phyloP scores from a whole-genome alignment of 140 eudicot genomes.

The Stevia rebaudiana region DNA sequence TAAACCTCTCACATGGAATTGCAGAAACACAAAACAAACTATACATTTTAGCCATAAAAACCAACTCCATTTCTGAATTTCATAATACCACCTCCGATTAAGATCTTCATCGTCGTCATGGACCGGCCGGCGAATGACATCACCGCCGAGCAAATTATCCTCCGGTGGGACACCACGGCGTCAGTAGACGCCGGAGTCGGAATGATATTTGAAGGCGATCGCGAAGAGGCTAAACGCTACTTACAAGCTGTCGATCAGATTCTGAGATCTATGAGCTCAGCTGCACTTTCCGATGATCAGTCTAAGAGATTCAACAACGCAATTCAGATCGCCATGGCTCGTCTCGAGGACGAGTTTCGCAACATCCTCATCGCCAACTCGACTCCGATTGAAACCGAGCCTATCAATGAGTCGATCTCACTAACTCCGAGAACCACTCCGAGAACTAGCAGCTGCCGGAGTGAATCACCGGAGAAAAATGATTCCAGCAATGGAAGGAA shows the following conservation, averaged over 20 bases:
- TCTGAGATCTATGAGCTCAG: neutral
- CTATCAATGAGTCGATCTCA: neutral
- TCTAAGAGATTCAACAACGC: neutral
- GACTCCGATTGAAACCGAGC: neutral
- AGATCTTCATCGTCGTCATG: neutral
- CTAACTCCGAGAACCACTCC: conserved; percentile 15
- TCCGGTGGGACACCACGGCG: conserved; percentile 7
- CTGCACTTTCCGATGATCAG: neutral
- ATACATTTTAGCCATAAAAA: conserved; percentile 1
- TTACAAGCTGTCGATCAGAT: neutral
- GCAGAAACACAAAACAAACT: neutral
- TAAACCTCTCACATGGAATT: neutral
- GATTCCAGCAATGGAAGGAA: neutral
- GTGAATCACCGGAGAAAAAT: conserved; percentile 7
- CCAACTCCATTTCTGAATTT: neutral
- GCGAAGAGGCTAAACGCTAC: conserved; percentile 2
- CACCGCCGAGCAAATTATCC: conserved; percentile 6
- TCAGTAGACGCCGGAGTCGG: neutral
- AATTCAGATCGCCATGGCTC: conserved; percentile 13
- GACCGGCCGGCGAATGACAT: conserved; percentile 1
- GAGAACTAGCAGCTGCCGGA: conserved; percentile 14
- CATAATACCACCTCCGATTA: neutral
- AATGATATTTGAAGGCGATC: conserved; percentile 6
- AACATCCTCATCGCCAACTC: neutral
- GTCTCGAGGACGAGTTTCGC: conserved; percentile 11